Base-by-base conservation (phyloP, 2,329 filamentous ascomycete genomes). In the Fusarium begoniae region DNA sequence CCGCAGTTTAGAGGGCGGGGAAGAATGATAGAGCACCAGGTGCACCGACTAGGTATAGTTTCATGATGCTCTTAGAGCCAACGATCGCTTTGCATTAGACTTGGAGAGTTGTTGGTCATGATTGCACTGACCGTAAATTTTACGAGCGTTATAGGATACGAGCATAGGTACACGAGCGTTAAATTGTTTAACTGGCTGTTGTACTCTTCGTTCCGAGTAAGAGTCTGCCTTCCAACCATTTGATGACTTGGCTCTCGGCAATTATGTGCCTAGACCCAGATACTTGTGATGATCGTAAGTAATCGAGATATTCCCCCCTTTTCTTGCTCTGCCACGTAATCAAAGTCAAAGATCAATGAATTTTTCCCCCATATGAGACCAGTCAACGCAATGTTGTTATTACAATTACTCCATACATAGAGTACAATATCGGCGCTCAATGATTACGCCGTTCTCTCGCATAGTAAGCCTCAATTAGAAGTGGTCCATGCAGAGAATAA, bases 41-140 rank as follows among this genome's bases (percentile, higher is more conserved):
- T 41, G 24, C 50, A 63, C 35, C 55, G 61, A 47, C 63, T 64
- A 37, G 35, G 35, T 17, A 38, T 38, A 54, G 76, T 78, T 78
- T 78, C 76, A 77, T 74, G 43, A 26, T 74, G 50, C 58, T 66
- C 56, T 77, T 59, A 35, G 64, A 73, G 64, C 72, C 75, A 75
- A 53, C 40, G 26, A 20, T 35, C 18, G 18, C n/a, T 28, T 45
- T 37, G 17, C 38, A 67, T 35, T 40, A 43, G 53, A 38, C n/a
- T 41, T 22, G 12, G 20, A 30, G 35, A 30, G 35, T 37, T 30
- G 51, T 35, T 30, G 20, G 20, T 20, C 26, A 20, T 53, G 37
- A 53, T 66, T 63, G 56, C 66, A 54, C 69, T 53, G 50, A 67
- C 53, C 41, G 56, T 44, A 40, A 66, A 45, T 20, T 12, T 41